A percentile compares a stretch with the other conserved stretches of the same genome.
Conservation (phyloP, 192 early-diverging fungal genomes). For the Mortierella claussenii region DNA sequence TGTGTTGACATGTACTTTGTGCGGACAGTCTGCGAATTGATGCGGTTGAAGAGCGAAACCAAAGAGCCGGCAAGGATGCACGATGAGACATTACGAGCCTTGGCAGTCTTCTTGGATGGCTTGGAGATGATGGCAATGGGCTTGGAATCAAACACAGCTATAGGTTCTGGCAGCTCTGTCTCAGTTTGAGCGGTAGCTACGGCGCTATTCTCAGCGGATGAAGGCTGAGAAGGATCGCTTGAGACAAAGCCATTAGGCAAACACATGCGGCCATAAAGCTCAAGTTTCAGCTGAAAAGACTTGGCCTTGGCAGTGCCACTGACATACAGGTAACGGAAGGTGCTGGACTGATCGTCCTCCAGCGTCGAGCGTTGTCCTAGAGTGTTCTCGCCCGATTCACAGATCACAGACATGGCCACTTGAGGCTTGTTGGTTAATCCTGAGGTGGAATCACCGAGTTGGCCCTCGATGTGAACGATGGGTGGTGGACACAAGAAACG, state of each 20-base stretch:
- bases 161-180: slow-evolving; percentile 52
- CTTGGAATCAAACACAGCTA: slow-evolving; percentile 72
- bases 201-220: neutral
- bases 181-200: slow-evolving; percentile 22
- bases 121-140: slow-evolving; percentile 91
- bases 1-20: slow-evolving; percentile 85
- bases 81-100: slow-evolving; percentile 78
- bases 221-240: slow-evolving; percentile 10
- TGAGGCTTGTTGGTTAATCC: slow-evolving; percentile 62
- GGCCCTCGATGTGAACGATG: slow-evolving; percentile 66
- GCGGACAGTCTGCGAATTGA: slow-evolving; percentile 90
- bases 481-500: slow-evolving; percentile 85
- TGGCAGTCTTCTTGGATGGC: slow-evolving; percentile 91
- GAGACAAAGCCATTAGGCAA: slow-evolving; percentile 42
- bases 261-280: slow-evolving; percentile 59
- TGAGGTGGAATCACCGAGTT: slow-evolving; percentile 52
- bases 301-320: slow-evolving; percentile 85
- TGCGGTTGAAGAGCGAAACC: slow-evolving; percentile 90
- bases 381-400: slow-evolving; percentile 66
- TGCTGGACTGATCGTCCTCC: slow-evolving; percentile 66
- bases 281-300: slow-evolving; percentile 76
- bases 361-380: slow-evolving; percentile 62
- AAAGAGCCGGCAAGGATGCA: slow-evolving; percentile 81
- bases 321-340: slow-evolving; percentile 82
- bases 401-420: slow-evolving; percentile 70